Percentiles rank a stretch among this genome's conserved stretches.
Evolutionary conservation across 352 stramenopile species (phyloP).

Genomic region (Thraustochytrium striatum): DNA sequence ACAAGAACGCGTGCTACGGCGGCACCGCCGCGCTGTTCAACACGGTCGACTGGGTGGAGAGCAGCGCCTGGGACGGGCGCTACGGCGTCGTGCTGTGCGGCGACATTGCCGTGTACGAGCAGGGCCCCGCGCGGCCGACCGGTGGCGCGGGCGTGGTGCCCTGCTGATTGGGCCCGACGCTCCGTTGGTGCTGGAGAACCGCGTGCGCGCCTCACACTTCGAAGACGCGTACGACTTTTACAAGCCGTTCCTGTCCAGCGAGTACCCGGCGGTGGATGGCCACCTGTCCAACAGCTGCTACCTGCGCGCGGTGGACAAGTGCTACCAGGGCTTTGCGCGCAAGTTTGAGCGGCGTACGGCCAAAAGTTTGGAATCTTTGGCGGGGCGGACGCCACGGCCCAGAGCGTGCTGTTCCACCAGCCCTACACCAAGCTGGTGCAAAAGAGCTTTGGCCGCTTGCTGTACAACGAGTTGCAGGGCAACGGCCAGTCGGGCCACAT

Average conservation of each 20-base stretch:
- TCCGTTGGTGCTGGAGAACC: conserved; percentile 79
- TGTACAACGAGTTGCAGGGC: conserved; percentile 63
- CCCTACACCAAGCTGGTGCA: conserved; percentile 98
- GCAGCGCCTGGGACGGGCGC: conserved; percentile 79
- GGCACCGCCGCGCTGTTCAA: conserved; percentile 95
- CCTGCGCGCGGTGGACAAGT: conserved; percentile 87
- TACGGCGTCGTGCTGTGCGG: conserved; percentile 91
- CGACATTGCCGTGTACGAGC: conserved; percentile 94
- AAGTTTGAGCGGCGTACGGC: conserved; percentile 63
- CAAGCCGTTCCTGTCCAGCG: conserved; percentile 81
- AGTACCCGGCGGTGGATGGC: conserved; percentile 94
- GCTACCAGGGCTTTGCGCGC: conserved; percentile 75
- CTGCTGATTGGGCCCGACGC: conserved; percentile 92
- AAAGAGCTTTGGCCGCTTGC: conserved; percentile 86
- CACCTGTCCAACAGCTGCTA: conserved; percentile 89
- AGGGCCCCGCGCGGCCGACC: conserved; percentile 77
- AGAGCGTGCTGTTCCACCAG: conserved; percentile 83
- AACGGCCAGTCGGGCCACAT: background rate
- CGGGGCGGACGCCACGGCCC: conserved; percentile 32
- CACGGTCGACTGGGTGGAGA: conserved; percentile 89
- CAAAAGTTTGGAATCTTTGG: conserved; percentile 10
- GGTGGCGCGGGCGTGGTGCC: conserved; percentile 84
- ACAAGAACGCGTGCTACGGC: conserved; percentile 96
- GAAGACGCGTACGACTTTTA: conserved; percentile 96
- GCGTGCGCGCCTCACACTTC: conserved; percentile 80